Evolutionary conservation across 2,329 filamentous ascomycete species (phyloP).

Genomic region (Polytolypa hystricis): DNA sequence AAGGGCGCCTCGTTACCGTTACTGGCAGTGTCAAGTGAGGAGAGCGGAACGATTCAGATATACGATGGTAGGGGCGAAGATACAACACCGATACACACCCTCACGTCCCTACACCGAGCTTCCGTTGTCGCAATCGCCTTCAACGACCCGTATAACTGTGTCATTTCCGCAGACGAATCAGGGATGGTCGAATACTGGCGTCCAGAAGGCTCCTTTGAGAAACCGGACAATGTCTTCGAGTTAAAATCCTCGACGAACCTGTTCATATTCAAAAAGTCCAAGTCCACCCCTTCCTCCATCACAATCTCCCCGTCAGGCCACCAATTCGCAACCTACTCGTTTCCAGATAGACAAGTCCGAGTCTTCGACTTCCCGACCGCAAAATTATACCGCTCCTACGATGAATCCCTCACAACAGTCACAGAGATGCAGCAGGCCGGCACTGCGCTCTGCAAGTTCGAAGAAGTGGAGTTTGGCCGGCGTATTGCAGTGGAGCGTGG

Average conservation of each 20-base stretch:
- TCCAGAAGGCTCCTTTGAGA: conserved; percentile 66
- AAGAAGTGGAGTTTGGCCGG: conserved; percentile 84
- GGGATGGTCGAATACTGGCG: conserved; percentile 98
- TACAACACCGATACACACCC: conserved; percentile 60
- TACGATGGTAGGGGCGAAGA: conserved; percentile 86
- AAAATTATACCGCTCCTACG: conserved; percentile 84
- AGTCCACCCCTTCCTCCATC: conserved; percentile 69
- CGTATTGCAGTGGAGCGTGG: conserved; percentile 78
- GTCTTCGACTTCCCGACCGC: conserved; percentile 85
- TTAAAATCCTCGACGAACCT: conserved; percentile 90
- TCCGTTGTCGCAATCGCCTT: conserved; percentile 78
- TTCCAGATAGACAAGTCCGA: conserved; percentile 86
- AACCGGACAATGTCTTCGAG: conserved; percentile 81
- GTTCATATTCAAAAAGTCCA: conserved; percentile 95
- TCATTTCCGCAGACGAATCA: conserved; percentile 74
- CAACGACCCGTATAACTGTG: conserved; percentile 81
- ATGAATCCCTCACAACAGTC: conserved; percentile 80
- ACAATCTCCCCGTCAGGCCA: conserved; percentile 77
- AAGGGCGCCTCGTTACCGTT: conserved; percentile 79
- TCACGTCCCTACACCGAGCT: conserved; percentile 69
- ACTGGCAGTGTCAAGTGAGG: conserved; percentile 69
- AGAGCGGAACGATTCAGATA: conserved; percentile 61
- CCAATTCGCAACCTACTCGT: conserved; percentile 78
- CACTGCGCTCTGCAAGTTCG: conserved; percentile 66
- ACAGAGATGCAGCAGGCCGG: conserved; percentile 96